Percentiles rank a stretch among this genome's conserved stretches.
Conservation (phyloP, 2,329 filamentous ascomycete species). For the Sclerotinia trifoliorum region DNA sequence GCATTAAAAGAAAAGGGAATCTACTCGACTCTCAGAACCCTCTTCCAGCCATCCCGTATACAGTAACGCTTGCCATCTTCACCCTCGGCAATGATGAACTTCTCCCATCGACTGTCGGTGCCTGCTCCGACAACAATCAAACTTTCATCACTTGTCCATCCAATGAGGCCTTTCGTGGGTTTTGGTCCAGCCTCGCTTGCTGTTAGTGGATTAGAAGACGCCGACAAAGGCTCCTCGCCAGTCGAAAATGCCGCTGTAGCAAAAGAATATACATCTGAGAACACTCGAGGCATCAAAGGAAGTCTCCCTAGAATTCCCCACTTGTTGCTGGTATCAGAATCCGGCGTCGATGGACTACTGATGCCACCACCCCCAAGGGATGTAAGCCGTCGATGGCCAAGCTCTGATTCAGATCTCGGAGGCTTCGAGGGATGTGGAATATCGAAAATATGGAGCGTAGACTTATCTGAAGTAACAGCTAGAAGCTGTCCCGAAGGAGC, state of each 20-base stretch:
- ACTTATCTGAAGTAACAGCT: conserved; percentile 94
- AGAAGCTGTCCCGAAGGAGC: conserved; percentile 77
- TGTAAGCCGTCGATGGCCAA: conserved; percentile 38
- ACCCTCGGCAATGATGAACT: conserved; percentile 69
- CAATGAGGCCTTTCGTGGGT: conserved; percentile 78
- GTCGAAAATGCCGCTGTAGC: conserved; percentile 78
- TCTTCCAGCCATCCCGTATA: conserved; percentile 76
- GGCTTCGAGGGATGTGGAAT: conserved; percentile 58
- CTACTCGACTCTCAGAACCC: conserved; percentile 56
- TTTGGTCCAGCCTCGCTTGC: conserved; percentile 45
- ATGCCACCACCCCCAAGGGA: conserved; percentile 36
- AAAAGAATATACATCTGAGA: conserved; percentile 88
- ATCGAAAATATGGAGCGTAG: conserved; percentile 92
- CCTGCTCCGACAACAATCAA: conserved; percentile 78
- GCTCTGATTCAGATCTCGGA: conserved; percentile 39
- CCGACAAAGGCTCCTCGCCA: conserved; percentile 71
- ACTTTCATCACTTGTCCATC: conserved; percentile 75
- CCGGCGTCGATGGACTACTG: conserved; percentile 39
- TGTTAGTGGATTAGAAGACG: conserved; percentile 50
- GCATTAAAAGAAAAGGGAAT: conserved; percentile 5
- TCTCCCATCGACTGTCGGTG: conserved; percentile 81
- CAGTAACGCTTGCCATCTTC: conserved; percentile 67
- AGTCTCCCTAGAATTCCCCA: conserved; percentile 85
- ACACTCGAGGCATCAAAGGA: conserved; percentile 79
- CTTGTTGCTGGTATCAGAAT: conserved; percentile 62